These are phyloP conservation scores for Lycium barbarum DNA, from an alignment of 257 asterid species.

Conservation along the genomic window DNA sequence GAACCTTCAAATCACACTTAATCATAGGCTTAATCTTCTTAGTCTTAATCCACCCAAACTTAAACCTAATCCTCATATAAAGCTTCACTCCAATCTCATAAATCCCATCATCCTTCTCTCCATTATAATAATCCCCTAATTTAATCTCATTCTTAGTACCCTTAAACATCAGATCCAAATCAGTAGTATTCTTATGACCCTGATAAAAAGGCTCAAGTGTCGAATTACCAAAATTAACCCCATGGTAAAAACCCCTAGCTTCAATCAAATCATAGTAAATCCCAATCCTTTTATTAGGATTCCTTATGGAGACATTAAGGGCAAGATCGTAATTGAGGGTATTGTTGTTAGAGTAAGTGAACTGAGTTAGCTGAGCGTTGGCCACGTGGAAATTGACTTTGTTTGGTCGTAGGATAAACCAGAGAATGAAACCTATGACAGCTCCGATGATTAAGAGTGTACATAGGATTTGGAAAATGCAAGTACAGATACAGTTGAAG, in stretches of 20 bases:
- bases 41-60: slow-evolving; percentile 54
- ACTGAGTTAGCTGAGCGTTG: slow-evolving; percentile 65
- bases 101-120: slow-evolving; percentile 38
- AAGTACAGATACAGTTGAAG: slow-evolving; percentile 62
- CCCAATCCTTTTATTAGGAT: slow-evolving; percentile 86
- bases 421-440: slow-evolving; percentile 44
- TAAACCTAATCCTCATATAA: slow-evolving; percentile 52
- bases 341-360: slow-evolving; percentile 58
- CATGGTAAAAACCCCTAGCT: slow-evolving; percentile 68
- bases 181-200: slow-evolving; percentile 58
- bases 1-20: slow-evolving; percentile 69
- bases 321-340: slow-evolving; percentile 68
- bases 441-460: slow-evolving; percentile 55
- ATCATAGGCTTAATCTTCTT: slow-evolving; percentile 67
- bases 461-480: slow-evolving; percentile 71
- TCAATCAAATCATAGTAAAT: slow-evolving; percentile 82
- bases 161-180: slow-evolving; percentile 45
- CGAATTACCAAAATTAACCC: slow-evolving; percentile 47
- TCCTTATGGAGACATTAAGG: slow-evolving; percentile 65
- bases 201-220: slow-evolving; percentile 59
- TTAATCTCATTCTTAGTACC: slow-evolving; percentile 42
- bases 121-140: slow-evolving; percentile 49
- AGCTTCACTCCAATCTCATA: slow-evolving; percentile 64
- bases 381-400: slow-evolving; percentile 62
- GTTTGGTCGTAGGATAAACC: slow-evolving; percentile 86